These are phyloP conservation scores for Exophiala sideris DNA, from an alignment of 2,329 filamentous ascomycete species.

Conservation along the genomic window DNA sequence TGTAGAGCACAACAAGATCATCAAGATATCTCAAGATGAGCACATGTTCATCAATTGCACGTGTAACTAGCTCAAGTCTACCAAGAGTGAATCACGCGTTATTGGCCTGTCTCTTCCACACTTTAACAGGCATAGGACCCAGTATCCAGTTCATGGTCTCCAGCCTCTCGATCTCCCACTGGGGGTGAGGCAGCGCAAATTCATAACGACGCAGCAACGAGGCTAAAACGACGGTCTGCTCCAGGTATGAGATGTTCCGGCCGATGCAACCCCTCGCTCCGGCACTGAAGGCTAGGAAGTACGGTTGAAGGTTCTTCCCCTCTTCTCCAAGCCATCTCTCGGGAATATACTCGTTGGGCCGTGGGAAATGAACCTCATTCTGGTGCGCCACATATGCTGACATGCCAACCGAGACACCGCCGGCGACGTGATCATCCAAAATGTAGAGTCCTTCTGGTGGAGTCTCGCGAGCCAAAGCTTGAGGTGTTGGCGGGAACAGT, in stretches of 20 bases:
- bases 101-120: conserved; percentile 30
- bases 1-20: too few relatives aligned
- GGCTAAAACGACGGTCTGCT: conserved; percentile 28
- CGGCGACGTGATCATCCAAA: conserved; percentile 45
- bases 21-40: too few relatives aligned
- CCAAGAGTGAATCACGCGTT: too few relatives aligned
- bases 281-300: conserved; percentile 42
- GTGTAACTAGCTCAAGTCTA: too few relatives aligned
- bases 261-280: conserved; percentile 44
- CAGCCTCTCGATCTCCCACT: conserved; percentile 30
- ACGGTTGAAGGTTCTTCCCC: conserved; percentile 49
- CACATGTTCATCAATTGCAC: too few relatives aligned
- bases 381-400: conserved; percentile 26
- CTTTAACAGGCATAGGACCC: conserved; percentile 32
- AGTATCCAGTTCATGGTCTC: conserved; percentile 35
- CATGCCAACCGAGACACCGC: conserved; percentile 39
- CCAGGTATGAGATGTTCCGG: conserved; percentile 25
- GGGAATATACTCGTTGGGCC: conserved; percentile 39
- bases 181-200: conserved; percentile 30
- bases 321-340: conserved; percentile 46
- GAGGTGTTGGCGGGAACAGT: conserved; percentile 43
- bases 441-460: conserved; percentile 45
- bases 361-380: conserved; percentile 34
- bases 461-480: conserved; percentile 45
- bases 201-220: conserved; percentile 33